Evolutionary conservation across 2,329 filamentous ascomycete species (phyloP).

Genomic region (Aspergillus neoniger): DNA sequence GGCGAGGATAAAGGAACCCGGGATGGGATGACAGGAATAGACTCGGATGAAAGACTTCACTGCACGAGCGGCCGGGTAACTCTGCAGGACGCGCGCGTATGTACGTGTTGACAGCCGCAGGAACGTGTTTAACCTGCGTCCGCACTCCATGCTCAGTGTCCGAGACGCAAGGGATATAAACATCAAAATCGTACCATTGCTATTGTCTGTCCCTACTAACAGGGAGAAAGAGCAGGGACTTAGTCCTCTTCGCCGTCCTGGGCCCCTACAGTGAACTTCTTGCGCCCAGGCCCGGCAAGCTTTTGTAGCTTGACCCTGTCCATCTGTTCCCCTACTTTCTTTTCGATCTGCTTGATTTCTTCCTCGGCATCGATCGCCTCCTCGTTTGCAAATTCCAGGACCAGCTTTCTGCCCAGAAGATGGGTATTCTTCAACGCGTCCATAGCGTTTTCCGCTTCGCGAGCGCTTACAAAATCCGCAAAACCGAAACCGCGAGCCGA

Average conservation of each 20-base stretch:
- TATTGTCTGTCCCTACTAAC: slow-evolving; percentile 31
- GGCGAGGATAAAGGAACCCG: slow-evolving; percentile 16
- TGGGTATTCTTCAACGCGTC: slow-evolving; percentile 90
- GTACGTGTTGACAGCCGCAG: slow-evolving; percentile 34
- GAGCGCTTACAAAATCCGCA: slow-evolving; percentile 88
- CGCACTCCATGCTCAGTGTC: slow-evolving; percentile 26
- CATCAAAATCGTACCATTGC: slow-evolving; percentile 23
- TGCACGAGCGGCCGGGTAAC: slow-evolving; percentile 31
- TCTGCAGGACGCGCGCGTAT: slow-evolving; percentile 31
- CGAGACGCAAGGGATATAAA: slow-evolving; percentile 37
- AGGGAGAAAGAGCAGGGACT: slow-evolving; percentile 36
- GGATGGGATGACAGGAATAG: slow-evolving; percentile 24
- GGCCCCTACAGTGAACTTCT: slow-evolving; percentile 82
- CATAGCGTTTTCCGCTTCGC: slow-evolving; percentile 88
- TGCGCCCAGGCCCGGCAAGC: slow-evolving; percentile 77
- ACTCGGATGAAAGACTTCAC: slow-evolving; percentile 19
- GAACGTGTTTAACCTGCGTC: slow-evolving; percentile 38
- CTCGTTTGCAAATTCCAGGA: slow-evolving; percentile 86
- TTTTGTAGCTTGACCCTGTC: slow-evolving; percentile 89
- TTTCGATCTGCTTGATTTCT: slow-evolving; percentile 95
- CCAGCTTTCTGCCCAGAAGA: slow-evolving; percentile 82
- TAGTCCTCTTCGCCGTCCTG: slow-evolving; percentile 62
- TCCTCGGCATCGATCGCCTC: slow-evolving; percentile 91
- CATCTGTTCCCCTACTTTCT: slow-evolving; percentile 87
- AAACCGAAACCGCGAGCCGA: slow-evolving; percentile 92